Base-by-base conservation (phyloP, 2,329 filamentous ascomycete species). In the Cercospora zeae-maydis region DNA sequence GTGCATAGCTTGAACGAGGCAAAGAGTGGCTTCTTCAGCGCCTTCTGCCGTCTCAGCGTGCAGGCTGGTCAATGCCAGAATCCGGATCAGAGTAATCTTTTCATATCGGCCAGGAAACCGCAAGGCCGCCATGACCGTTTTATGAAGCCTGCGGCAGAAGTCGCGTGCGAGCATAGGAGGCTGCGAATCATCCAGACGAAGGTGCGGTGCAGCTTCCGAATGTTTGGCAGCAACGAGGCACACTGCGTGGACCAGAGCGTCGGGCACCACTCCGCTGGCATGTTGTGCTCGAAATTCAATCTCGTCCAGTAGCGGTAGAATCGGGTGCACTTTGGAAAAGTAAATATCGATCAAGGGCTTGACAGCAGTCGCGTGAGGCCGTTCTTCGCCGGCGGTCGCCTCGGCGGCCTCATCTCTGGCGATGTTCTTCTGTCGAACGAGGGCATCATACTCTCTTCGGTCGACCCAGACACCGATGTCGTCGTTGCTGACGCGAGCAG, bases 191-290 rank as follows among this genome's bases (percentile, higher is more conserved):
- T 71, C 73, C n/a, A 80, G 71, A 39, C 70, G 73, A 13, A 81
- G 72, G 61, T 78, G 72, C 8, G 74, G 70, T 21, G 72, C 72
- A n/a, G 79, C 80, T 37, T 75, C 70, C 2, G 77, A 72, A 64
- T 82, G 80, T 63, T 81, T 81, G 0, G 79, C 80, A 14, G 80
- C 79, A 16, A 81, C 77, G 9, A 82, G 73, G 64, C 80, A 82
- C 5, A 82, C 77, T 4, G 79, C 78, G 65, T 81, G 77, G 61
- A 77, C 71, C 16, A 81, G 61, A 36, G 79, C 73, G 14, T 76
- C 75, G 3, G 78, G 74, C 37, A 75, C 75, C 52, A 67, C 68
- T 1, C 75, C 75, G 16, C 74, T 72, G 9, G 70, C 70, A 59
- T 77, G 75, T 59, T 75, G 71, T 11, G 71, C 70, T 33, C 75